Base-by-base conservation (phyloP, 352 stramenopile genomes). In the Hyaloperonospora arabidopsidis region DNA sequence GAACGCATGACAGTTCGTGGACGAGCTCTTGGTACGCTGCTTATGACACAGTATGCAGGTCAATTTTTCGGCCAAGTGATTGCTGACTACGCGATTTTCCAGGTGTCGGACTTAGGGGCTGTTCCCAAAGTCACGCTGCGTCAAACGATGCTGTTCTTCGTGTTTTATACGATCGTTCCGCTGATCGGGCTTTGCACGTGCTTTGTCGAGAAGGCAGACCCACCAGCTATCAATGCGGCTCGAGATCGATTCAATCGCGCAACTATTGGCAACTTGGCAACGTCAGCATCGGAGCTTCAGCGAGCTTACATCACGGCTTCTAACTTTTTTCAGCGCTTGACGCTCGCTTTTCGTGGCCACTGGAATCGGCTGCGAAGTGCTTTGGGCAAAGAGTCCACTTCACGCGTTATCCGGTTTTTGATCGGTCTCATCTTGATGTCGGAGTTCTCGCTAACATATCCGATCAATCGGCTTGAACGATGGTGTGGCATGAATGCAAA, bases 401-500 rank as follows among this genome's bases (percentile, higher is more conserved):
- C 61, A 29, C 43, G 52, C 22, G 45, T 85, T 40, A 63, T 82
- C 39, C 69, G 63, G 8, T 88, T 88, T 49, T 68, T 88, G 49
- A 70, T 70, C 35, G 40, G 83, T 17, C 81, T 82, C 51, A 62
- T 78, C 11, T 81, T 80, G 51, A 66, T 83, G 58, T 72, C 71
- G 36, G 73, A 86, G 53, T 88, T 84, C 45, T 65, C 58, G 14
- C 53, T 88, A 45, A 70, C 57, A 23, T 86, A 79, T 47, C 64
- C 74, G 2, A 57, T 78, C 44, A 49, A 63, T 12, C 61, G 68
- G 36, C 61, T 88, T 11, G 65, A 76, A 17, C 55, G 58, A 32
- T 75, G 76, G 55, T 80, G 63, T 14, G 56, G 57, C 18, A 61
- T 84, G 4, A 70, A 61, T 5, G 49, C 68, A 46, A 77, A 75